Evolutionary conservation across 2,329 filamentous ascomycete species (phyloP), one percentile per base, ranked within the genome.

Genomic region (Bimuria novae-zelandiae): DNA sequence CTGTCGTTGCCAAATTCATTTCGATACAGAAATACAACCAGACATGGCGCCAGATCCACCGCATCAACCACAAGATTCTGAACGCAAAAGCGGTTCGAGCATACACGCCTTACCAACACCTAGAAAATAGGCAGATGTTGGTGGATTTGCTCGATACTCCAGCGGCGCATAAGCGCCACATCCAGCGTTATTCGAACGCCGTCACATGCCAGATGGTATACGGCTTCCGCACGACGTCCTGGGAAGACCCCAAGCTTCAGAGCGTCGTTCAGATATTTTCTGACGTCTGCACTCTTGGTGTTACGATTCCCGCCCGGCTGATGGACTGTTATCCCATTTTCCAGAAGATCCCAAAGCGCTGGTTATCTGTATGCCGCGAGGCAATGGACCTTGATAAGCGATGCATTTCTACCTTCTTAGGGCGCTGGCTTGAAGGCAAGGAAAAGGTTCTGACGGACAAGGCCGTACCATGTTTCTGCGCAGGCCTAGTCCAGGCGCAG

Each of bases 111-210:
- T 84, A 84, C 58, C 82, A 84, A 59, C 75, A 79, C 51, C 74
- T 84, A 5, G 82, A 85, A 63, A 82, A 79, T 65, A 80, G 79
- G 59, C 75, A 79, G 50, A 80, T 85, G 80, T 67, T 83, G 32
- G 53, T 69, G 42, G 77, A 79, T 10, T 64, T 85, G 19, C 60
- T 84, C 2, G 73, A 78, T 0, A 51, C 67, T 14, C 80, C 80
- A 0, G 57, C 74, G 0, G 54, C 69, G 1, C 79, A 77, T 43
- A 47, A 75, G 8, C 64, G 77, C n/a, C 77, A 80, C 52, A 69
- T 82, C 19, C 70, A 77, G n/a, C 71, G 79, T 29, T 83, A 79
- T 54, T 76, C 77, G 3, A 78, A 75, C 41, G 77, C 79, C 0
- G 60, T 82, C 10, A 78, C 77, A 0, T 80, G 79, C 0, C 75